These are phyloP conservation scores for Fusarium sp. DNA, from an alignment of 2,329 filamentous ascomycete species.

Conservation along the genomic window DNA sequence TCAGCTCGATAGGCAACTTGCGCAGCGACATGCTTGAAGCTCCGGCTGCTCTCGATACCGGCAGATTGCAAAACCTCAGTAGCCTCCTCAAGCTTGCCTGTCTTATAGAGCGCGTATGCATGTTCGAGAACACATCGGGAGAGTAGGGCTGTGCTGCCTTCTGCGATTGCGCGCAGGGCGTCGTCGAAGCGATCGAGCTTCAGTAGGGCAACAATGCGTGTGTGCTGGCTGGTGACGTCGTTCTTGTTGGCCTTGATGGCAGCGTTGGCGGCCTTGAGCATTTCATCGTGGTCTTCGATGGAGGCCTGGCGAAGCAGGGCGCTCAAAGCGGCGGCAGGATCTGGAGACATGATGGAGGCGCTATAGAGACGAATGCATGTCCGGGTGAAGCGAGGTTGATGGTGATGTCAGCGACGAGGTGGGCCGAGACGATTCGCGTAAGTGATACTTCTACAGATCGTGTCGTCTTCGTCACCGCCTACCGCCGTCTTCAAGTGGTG, in stretches of 20 bases:
- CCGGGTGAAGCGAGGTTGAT: constrained; percentile 17
- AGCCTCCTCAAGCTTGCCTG: constrained; percentile 73
- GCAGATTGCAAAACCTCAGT: constrained; percentile 52
- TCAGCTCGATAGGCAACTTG: constrained; percentile 77
- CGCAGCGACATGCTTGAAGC: constrained; percentile 64
- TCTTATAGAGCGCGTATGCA: constrained; percentile 85
- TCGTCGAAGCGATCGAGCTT: constrained; percentile 85
- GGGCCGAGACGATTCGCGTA: neutral
- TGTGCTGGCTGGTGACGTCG: constrained; percentile 68
- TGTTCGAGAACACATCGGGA: constrained; percentile 71
- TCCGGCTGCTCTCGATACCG: constrained; percentile 44
- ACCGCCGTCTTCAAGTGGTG: constrained; percentile 12
- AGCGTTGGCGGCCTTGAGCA: constrained; percentile 69
- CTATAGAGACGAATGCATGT: constrained; percentile 41
- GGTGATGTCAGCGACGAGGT: neutral
- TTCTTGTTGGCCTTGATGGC: constrained; percentile 67
- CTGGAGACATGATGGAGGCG: constrained; percentile 50
- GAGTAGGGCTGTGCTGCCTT: constrained; percentile 67
- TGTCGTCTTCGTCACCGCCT: constrained; percentile 3
- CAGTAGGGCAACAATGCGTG: constrained; percentile 75
- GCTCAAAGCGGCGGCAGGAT: constrained; percentile 60
- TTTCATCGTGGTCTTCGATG: constrained; percentile 75
- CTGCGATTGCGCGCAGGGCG: constrained; percentile 72
- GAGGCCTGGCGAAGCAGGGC: constrained; percentile 62
- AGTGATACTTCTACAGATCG: neutral